phyloP scores from a whole-genome alignment of 164 flowering plant genomes.

The Brasenia schreberi region DNA sequence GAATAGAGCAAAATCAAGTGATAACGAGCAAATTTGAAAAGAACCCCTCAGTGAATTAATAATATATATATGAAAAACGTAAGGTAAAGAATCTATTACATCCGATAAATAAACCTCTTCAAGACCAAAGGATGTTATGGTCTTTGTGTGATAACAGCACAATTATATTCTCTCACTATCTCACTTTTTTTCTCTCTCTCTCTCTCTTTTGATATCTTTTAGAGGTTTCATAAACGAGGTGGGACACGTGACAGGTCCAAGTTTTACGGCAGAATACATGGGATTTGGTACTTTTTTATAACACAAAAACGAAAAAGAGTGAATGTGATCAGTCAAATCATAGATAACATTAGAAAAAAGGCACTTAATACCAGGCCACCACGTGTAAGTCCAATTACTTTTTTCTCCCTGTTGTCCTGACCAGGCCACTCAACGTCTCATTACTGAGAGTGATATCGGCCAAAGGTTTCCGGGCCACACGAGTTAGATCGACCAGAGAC shows the following conservation, averaged over 20 bases:
- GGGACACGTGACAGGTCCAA: constrained; percentile 14
- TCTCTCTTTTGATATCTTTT: not conserved
- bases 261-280: constrained; percentile 17
- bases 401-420: not conserved
- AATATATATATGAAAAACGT: too few relatives aligned
- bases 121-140: not conserved
- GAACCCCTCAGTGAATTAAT: too few relatives aligned
- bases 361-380: not conserved
- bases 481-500: too few relatives aligned
- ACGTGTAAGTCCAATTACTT: constrained; percentile 8
- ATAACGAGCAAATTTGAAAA: not conserved
- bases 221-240: not conserved
- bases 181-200: too few relatives aligned
- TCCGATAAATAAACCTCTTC: not conserved
- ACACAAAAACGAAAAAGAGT: not conserved
- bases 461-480: too few relatives aligned
- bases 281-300: constrained; percentile 2
- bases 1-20: not conserved
- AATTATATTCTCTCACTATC: not conserved
- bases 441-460: too few relatives aligned
- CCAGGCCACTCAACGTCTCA: not conserved
- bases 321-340: not conserved
- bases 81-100: too few relatives aligned
- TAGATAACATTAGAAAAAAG: not conserved
- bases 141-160: not conserved